Evolutionary conservation across 108 stramenopile genomes (phyloP).

Genomic region (Mayamaea pseudoterrestris): DNA sequence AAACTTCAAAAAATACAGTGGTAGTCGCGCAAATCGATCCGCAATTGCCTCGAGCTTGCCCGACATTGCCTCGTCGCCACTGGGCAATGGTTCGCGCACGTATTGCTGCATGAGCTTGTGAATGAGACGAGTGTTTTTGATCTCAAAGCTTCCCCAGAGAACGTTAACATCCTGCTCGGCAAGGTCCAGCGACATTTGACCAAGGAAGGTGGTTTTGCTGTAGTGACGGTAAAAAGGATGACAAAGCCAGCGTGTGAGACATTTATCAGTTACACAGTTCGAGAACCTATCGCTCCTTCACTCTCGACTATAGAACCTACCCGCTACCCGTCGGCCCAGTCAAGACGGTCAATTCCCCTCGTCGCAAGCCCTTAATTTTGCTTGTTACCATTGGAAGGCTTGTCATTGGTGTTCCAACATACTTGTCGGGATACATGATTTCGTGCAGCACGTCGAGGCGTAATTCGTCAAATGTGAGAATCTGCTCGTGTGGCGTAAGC

Average conservation of each 20-base stretch:
- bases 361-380: conserved; percentile 84
- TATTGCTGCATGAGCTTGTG: conserved; percentile 89
- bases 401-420: conserved; percentile 41
- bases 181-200: conserved; percentile 86
- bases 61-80: conserved; percentile 23
- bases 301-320: too few relatives aligned
- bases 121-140: conserved; percentile 85
- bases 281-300: not conserved
- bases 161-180: conserved; percentile 83
- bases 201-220: conserved; percentile 86
- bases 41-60: conserved; percentile 43
- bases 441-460: conserved; percentile 68
- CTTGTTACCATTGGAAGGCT: conserved; percentile 77
- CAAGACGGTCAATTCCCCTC: conserved; percentile 94
- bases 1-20: conserved; percentile 89
- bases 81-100: conserved; percentile 48
- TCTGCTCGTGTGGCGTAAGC: conserved; percentile 54
- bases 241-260: not conserved
- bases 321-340: conserved; percentile 89
- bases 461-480: conserved; percentile 70
- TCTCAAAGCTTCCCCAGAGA: conserved; percentile 96
- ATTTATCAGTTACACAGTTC: too few relatives aligned
- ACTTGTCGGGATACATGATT: conserved; percentile 67
- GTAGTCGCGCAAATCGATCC: conserved; percentile 81
- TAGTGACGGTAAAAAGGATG: not conserved